Base-by-base conservation (phyloP, 345 rosid species). In the Melaleuca quinquenervia region DNA sequence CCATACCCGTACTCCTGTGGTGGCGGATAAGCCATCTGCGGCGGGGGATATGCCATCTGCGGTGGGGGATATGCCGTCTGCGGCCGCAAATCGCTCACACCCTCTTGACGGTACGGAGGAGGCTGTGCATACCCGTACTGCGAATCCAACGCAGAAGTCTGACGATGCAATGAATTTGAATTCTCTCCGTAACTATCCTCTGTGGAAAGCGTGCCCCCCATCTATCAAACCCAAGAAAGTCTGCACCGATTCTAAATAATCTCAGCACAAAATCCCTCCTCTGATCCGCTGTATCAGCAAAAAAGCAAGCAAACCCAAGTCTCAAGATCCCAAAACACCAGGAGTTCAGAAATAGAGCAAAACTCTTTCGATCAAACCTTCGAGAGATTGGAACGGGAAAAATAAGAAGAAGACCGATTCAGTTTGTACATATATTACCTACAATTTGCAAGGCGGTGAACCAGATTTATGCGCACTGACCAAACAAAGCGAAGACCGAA, bases 181-280 rank as follows among this genome's bases (percentile, higher is more conserved):
- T 93, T 89, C 93, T 78, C 87, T 16, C 26, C 82, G 50, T 87
- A 91, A 60, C 88, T 92, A 3, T 48, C 89, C 32, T 92, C 97
- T 86, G 86, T 94, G 6, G 98, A 95, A 88, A 84, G 92, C 80
- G 86, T 91, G 41, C 88, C 87, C 64, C 99, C 99, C 99, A 96
- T 96, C 88, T 83, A 8, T 70, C 24, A 70, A 70, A 18, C 78
- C 24, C 6, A 21, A 70, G 78, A 70, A 70, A 70, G 45, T 70
- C 78, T 32, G 78, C 78, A 70, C 44, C 78, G 36, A 70, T 70
- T 70, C 48, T 70, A 70, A 16, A 45, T 16, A 2, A 9, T 70
- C 24, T 70, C 78, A 70, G 36, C 78, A 32, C 48, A 32, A 36
- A 62, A 32, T 29, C 29, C 16, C 44, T 62, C 22, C 44, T 62